Percentiles rank a stretch among this genome's conserved stretches.
These are phyloP conservation scores for Isoetes engelmannii DNA, from an alignment of 83 land plant species.

Conservation along the genomic window DNA sequence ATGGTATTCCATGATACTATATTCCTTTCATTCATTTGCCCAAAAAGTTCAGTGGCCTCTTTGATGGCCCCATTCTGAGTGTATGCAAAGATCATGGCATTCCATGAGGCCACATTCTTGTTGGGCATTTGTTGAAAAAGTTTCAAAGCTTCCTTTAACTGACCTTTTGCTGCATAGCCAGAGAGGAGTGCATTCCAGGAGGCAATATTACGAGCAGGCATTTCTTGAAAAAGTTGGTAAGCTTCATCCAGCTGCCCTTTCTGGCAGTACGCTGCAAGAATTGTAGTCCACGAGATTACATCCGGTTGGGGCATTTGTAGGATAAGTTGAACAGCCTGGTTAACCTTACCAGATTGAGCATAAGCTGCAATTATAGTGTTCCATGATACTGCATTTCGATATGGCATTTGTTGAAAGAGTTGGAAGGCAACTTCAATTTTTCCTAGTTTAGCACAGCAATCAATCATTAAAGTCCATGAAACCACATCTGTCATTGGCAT, in stretches of 20 bases:
- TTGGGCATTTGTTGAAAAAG: too few species aligned
- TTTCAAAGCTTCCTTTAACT: too few species aligned
- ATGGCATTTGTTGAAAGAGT: not conserved
- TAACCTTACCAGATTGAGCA: not conserved
- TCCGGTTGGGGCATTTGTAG: not conserved
- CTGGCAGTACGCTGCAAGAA: not conserved
- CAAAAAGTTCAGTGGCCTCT: not conserved
- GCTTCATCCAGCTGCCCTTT: not conserved
- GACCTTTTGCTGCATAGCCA: too few species aligned
- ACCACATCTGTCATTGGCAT: too few species aligned
- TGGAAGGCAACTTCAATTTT: not conserved
- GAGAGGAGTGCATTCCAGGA: not conserved
- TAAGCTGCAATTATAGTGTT: not conserved
- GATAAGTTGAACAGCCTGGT: not conserved
- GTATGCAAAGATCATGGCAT: not conserved
- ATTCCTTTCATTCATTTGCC: not conserved
- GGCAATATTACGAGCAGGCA: not conserved
- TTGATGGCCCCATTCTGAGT: not conserved
- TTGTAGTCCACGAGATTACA: not conserved
- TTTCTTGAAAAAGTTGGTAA: not conserved
- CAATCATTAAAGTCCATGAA: too few species aligned
- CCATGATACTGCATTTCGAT: not conserved
- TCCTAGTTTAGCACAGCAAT: too few species aligned
- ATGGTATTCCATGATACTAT: slow-evolving; percentile 1
- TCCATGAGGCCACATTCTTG: too few species aligned